These are phyloP conservation scores for Paradendryphiella salina DNA, from an alignment of 2,329 filamentous ascomycete genomes.

Conservation along the genomic window DNA sequence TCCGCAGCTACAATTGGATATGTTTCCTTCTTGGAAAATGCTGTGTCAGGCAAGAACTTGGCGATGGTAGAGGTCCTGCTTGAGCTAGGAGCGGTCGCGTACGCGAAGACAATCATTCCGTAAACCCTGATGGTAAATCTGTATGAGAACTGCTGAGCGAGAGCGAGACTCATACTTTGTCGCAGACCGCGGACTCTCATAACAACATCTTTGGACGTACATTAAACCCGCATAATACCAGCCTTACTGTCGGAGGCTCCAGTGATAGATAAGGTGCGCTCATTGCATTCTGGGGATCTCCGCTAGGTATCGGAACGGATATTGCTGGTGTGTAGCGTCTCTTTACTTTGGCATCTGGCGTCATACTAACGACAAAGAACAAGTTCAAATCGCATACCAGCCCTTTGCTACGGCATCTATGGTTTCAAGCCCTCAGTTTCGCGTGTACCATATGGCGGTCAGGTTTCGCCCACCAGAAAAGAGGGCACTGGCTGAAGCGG, in stretches of 20 bases:
- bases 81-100: conserved; percentile 64
- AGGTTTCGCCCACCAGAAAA: conserved; percentile 9
- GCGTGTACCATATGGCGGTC: conserved; percentile 50
- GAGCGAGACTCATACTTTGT: too few species aligned
- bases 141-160: neutral
- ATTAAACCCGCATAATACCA: conserved; percentile 62
- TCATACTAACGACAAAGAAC: neutral
- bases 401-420: conserved; percentile 57
- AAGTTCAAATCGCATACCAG: conserved; percentile 53
- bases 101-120: conserved; percentile 69
- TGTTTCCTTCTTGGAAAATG: conserved; percentile 60
- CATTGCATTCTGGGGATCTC: conserved; percentile 60
- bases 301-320: conserved; percentile 64
- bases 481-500: conserved; percentile 4
- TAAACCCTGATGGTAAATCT: conserved; percentile 64
- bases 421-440: conserved; percentile 58
- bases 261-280: conserved; percentile 68
- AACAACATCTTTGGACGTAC: conserved; percentile 66
- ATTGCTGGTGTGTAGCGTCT: conserved; percentile 45
- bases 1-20: conserved; percentile 61
- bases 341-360: neutral
- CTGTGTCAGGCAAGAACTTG: conserved; percentile 52
- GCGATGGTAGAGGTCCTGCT: conserved; percentile 60
- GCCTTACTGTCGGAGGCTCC: conserved; percentile 62
- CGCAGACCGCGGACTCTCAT: conserved; percentile 59